Conservation (phyloP, 1,284 basidiomycete species). For the Irpex sp. region DNA sequence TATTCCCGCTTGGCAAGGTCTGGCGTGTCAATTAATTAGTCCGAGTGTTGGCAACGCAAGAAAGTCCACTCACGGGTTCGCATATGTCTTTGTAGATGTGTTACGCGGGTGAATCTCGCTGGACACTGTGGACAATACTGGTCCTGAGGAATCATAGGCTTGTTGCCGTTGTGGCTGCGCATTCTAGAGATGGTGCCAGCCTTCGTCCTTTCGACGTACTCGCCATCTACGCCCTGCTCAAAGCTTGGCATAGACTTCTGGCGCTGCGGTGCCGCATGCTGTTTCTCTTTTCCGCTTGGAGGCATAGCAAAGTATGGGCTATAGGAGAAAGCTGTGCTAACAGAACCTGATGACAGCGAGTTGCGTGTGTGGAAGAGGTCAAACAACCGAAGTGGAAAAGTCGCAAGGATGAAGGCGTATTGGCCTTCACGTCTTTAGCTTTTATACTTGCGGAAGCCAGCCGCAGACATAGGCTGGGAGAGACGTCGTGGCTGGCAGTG, state of each 20-base stretch:
- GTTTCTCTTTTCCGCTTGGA: neutral
- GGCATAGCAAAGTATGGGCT: neutral
- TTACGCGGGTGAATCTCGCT: conserved; percentile 55
- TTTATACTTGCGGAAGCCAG: neutral
- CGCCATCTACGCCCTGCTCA: conserved; percentile 6
- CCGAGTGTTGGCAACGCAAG: neutral
- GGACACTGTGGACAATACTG: conserved; percentile 53
- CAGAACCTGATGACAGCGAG: neutral
- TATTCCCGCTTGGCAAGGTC: conserved; percentile 49
- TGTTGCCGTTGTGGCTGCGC: conserved; percentile 34
- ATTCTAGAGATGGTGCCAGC: conserved; percentile 27
- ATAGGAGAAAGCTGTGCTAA: neutral
- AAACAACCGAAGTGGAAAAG: conserved; percentile 1
- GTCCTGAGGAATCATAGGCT: conserved; percentile 37
- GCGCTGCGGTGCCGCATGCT: neutral
- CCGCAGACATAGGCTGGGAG: neutral
- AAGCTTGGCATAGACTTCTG: neutral
- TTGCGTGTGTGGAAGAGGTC: neutral
- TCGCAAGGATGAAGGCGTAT: too few species aligned
- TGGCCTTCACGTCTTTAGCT: neutral
- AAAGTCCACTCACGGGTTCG: conserved; percentile 31
- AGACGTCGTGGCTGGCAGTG: neutral
- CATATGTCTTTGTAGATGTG: conserved; percentile 54
- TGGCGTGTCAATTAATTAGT: conserved; percentile 9
- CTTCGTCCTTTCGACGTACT: conserved; percentile 20